Conservation (phyloP, 805 yeast genomes). For the Starmerella riodocensis region DNA sequence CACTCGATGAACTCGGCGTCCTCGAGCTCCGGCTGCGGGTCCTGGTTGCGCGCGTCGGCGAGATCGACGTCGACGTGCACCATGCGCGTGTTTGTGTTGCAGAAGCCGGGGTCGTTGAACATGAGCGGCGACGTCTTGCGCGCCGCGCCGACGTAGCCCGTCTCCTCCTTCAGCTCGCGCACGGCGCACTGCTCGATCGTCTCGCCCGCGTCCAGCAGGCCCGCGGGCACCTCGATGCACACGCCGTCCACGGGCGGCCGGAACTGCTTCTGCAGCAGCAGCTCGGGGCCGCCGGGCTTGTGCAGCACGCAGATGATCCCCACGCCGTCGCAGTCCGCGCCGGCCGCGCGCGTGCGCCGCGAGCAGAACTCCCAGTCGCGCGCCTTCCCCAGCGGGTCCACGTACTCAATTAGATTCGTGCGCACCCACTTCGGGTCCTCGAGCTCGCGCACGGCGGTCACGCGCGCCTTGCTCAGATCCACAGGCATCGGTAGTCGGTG, state of each 20-base stretch:
- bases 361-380: constrained; percentile 90
- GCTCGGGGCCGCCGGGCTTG: constrained; percentile 37
- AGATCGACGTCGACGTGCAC: constrained; percentile 71
- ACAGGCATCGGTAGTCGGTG: constrained; percentile 2
- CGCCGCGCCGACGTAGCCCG: constrained; percentile 72
- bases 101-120: constrained; percentile 75
- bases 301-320: constrained; percentile 66
- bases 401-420: constrained; percentile 31
- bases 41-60: constrained; percentile 43
- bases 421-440: constrained; percentile 53
- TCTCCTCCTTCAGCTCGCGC: constrained; percentile 81
- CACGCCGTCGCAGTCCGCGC: constrained; percentile 72
- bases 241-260: constrained; percentile 86
- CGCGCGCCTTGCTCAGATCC: constrained; percentile 23
- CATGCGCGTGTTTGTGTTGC: constrained; percentile 73
- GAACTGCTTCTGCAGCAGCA: constrained; percentile 72
- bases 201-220: constrained; percentile 77
- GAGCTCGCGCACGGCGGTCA: constrained; percentile 25
- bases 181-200: constrained; percentile 64
- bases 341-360: constrained; percentile 55
- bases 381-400: constrained; percentile 26
- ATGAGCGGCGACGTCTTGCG: constrained; percentile 35
- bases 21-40: constrained; percentile 55
- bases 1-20: constrained; percentile 87
- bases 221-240: constrained; percentile 91